Base-by-base conservation (phyloP, 2,329 filamentous ascomycete genomes). In the Fusarium pseudocircinatum region DNA sequence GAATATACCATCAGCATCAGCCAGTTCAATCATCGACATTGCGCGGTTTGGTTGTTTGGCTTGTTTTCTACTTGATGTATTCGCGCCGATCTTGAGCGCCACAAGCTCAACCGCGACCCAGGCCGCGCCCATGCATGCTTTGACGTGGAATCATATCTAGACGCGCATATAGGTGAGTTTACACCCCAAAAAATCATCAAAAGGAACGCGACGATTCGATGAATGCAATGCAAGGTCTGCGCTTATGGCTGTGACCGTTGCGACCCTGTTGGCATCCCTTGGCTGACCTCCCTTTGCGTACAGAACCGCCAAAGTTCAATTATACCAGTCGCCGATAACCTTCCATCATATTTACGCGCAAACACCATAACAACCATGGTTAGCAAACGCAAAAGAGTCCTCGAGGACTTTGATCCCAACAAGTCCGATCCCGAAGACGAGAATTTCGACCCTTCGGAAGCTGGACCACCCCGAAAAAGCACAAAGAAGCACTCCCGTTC, bases 391-490 rank as follows among this genome's bases (percentile, higher is more conserved):
- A 92, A 91, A 85, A 83, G 87, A 71, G 85, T 85, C 65, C 81
- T 90, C 62, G 86, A 89, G 71, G 85, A 85, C 61, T 92, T 92
- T 74, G 90, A 92, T 79, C 89, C 88, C 7, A 92, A 91, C 79
- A 88, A 90, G 78, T 92, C 90, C 57, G 90, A 92, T 74, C 85
- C 90, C 5, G 87, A 90, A 56, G 90, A 92, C 78, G 89, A 90
- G 73, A 91, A 91, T 79, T 92, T 92, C 77, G 87, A 90, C 65
- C 90, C 90, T 22, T 78, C 80, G 28, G 85, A 86, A 73, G 84
- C 82, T 32, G 82, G 83, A 11, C 72, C 72, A 36, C 82, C 86
- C 22, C 82, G 82, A 20, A 83, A 83, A 66, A 81, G 70, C 67
- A 81, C 81, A 61, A 87, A 85, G 72, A 85, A 85, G 60, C 76